phyloP scores from a whole-genome alignment of 352 stramenopile genomes.

The Chrysophaeum taylorii region DNA sequence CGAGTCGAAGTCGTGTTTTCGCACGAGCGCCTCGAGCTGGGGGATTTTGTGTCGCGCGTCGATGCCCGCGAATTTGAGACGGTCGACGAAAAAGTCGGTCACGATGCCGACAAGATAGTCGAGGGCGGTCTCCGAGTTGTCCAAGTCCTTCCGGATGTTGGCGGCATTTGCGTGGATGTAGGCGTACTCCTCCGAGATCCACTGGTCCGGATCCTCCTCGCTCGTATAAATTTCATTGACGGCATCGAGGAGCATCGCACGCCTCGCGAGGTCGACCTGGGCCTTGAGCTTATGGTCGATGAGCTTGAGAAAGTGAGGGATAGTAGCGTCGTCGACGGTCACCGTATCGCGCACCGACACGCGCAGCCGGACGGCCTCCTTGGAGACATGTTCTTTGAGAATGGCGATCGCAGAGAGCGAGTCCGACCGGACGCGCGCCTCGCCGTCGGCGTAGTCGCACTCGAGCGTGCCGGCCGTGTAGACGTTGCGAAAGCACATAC shows the following conservation, averaged over 20 bases:
- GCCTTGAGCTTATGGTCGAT: conserved; percentile 56
- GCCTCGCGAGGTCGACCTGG: conserved; percentile 59
- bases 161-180: conserved; percentile 53
- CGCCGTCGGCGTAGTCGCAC: conserved; percentile 39
- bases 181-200: conserved; percentile 68
- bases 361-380: conserved; percentile 54
- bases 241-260: conserved; percentile 65
- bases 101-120: conserved; percentile 64
- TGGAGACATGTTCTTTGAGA: conserved; percentile 66
- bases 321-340: conserved; percentile 65
- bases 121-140: conserved; percentile 52
- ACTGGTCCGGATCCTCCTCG: conserved; percentile 54
- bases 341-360: conserved; percentile 45
- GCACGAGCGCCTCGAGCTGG: conserved; percentile 11
- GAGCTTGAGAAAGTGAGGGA: conserved; percentile 54
- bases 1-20: conserved; percentile 17
- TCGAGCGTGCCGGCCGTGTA: conserved; percentile 18
- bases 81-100: conserved; percentile 67
- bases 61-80: conserved; percentile 63
- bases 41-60: conserved; percentile 35
- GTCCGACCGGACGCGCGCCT: conserved; percentile 57
- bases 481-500: conserved; percentile 21
- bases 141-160: conserved; percentile 57
- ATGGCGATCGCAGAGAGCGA: conserved; percentile 67
- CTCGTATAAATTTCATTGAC: conserved; percentile 67